Evolutionary conservation across 208 protist species (phyloP).

Genomic region (Trypanosoma vivax): DNA sequence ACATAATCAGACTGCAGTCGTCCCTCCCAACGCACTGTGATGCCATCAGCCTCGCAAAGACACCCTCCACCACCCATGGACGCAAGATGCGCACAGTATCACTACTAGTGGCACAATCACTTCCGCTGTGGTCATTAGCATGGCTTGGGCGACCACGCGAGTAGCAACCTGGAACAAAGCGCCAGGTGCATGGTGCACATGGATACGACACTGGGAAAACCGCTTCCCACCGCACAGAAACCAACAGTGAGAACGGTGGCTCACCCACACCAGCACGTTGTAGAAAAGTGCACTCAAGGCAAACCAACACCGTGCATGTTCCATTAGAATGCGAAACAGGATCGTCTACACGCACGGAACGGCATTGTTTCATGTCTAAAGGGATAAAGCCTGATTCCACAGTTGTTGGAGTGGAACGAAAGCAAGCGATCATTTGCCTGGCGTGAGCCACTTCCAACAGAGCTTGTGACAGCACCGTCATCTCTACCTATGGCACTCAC

Average conservation of each 20-base stretch:
- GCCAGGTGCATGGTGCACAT: constrained; percentile 37
- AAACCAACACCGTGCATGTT: neutral
- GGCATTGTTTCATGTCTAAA: neutral
- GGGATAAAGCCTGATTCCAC: neutral
- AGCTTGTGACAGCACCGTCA: too few species aligned
- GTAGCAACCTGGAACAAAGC: constrained; percentile 19
- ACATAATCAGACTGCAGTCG: too few species aligned
- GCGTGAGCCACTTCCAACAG: too few species aligned
- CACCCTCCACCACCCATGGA: constrained; percentile 12
- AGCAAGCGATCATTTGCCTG: too few species aligned
- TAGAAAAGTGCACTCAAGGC: neutral
- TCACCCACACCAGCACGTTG: neutral
- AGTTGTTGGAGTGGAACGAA: too few species aligned
- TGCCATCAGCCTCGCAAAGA: too few species aligned
- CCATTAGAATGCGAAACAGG: neutral
- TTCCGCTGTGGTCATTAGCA: too few species aligned
- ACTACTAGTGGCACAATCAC: neutral
- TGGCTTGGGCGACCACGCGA: too few species aligned
- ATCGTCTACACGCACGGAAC: neutral
- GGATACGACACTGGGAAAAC: constrained; percentile 38
- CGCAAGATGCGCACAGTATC: neutral
- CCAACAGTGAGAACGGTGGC: neutral
- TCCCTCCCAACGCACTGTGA: too few species aligned
- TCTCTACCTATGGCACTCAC: too few species aligned
- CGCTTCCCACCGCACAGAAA: constrained; percentile 28